Base-by-base conservation (phyloP, 352 stramenopile genomes). In the Phytopythium aichiense region DNA sequence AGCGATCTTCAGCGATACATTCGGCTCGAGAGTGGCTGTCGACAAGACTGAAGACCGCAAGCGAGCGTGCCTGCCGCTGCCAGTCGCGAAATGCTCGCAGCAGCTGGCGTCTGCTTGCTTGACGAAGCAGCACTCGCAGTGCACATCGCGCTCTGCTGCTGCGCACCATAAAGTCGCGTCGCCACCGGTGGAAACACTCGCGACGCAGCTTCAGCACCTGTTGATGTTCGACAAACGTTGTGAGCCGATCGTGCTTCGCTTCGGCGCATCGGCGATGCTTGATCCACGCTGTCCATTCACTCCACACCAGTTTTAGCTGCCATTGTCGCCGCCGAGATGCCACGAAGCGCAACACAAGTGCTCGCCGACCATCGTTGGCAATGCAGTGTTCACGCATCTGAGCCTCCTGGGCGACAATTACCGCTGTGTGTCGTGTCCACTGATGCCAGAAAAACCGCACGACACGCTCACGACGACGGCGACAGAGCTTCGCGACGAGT, bases 61-160 rank as follows among this genome's bases (percentile, higher is more conserved):
- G 33, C 7, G 16, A 46, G 38, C 16, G 35, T 11, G 35, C 8
- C 9, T 31, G 31, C 3, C 52, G 22, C 20, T 58, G 52, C 52
- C 52, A 58, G 16, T 13, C 33, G 15, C 52, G 37, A 58, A 58
- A 52, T 12, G 46, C 46, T 33, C 46, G 46, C 23, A 52, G 46
- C 46, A 16, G n/a, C 12, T 35, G 22, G 4, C 46, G n/a, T 25
- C 23, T 33, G 46, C 12, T 20, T 16, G 52, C 4, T 35, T 30
- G 31, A 22, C 37, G 52, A 3, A 58, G 18, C 9, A 45, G 52
- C 31, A 31, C 33, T 6, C 33, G 28, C n/a, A 58, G 16, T n/a
- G 20, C 23, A 11, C 9, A 16, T 46, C 52, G 52, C 2, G 31
- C 16, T 4, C 52, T 20, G 1, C 13, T 12, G n/a, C 22, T 25